Percentiles rank a stretch among this genome's conserved stretches.
phyloP scores from a whole-genome alignment of 768 basidiomycete genomes.

The Boletus fagicola region DNA sequence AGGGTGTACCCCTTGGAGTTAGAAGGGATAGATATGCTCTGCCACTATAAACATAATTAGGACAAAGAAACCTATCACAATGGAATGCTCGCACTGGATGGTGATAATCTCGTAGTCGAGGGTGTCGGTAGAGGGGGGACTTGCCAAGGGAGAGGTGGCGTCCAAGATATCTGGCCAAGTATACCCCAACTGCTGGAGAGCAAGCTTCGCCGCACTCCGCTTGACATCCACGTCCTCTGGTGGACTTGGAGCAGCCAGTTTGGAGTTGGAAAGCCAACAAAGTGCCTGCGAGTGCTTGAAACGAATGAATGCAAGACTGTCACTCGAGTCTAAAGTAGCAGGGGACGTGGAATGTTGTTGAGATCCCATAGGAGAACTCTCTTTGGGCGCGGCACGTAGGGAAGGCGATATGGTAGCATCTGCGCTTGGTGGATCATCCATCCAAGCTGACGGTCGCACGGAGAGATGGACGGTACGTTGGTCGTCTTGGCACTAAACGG shows the following conservation, averaged over 20 bases:
- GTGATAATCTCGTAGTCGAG: conserved; percentile 34
- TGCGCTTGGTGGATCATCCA: conserved; percentile 46
- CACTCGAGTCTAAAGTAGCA: background rate
- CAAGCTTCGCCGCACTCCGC: conserved; percentile 24
- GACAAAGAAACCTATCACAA: background rate
- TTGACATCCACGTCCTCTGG: conserved; percentile 14
- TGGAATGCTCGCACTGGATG: conserved; percentile 17
- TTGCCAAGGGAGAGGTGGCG: conserved; percentile 28
- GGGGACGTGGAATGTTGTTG: conserved; percentile 1
- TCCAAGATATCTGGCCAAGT: conserved; percentile 46
- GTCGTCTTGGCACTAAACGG: conserved; percentile 50
- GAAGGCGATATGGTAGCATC: conserved; percentile 13
- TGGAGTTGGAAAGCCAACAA: conserved; percentile 23
- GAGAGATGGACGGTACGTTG: conserved; percentile 68
- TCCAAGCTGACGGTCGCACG: conserved; percentile 80
- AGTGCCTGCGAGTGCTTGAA: conserved; percentile 29
- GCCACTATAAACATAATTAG: conserved; percentile 19
- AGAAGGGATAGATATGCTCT: conserved; percentile 53
- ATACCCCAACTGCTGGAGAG: conserved; percentile 37
- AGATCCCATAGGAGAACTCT: background rate
- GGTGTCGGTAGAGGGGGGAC: conserved; percentile 19
- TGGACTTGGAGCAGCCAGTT: conserved; percentile 10
- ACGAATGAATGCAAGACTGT: conserved; percentile 19
- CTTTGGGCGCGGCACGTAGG: background rate
- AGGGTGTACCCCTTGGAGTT: conserved; percentile 47